phyloP scores from a whole-genome alignment of 2,329 filamentous ascomycete species.

The Fusarium redolens region DNA sequence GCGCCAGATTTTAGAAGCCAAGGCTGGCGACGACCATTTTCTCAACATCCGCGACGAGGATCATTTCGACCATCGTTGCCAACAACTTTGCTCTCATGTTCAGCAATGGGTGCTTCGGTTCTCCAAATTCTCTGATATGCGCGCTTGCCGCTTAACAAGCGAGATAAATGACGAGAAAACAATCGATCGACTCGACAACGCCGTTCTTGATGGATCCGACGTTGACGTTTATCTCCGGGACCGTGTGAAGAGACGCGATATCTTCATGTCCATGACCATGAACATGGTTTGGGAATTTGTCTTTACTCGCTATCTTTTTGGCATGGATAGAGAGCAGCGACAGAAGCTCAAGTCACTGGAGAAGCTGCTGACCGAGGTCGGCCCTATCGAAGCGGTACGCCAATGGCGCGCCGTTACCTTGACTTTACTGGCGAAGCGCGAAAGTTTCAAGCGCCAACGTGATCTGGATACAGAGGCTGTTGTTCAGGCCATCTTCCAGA shows the following conservation, averaged over 20 bases:
- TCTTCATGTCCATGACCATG: conserved; percentile 99
- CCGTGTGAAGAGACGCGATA: conserved; percentile 86
- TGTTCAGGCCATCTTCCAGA: conserved; percentile 85
- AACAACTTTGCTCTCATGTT: conserved; percentile 93
- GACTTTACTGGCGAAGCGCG: conserved; percentile 84
- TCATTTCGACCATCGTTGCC: conserved; percentile 93
- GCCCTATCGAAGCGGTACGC: conserved; percentile 87
- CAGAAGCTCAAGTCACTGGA: conserved; percentile 97
- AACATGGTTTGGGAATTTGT: conserved; percentile 99
- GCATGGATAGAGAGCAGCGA: conserved; percentile 97
- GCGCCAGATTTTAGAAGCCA: conserved; percentile 66
- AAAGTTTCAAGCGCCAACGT: conserved; percentile 83
- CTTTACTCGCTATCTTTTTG: conserved; percentile 97
- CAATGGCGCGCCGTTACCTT: conserved; percentile 97
- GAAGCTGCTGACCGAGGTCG: conserved; percentile 89
- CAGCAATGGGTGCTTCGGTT: conserved; percentile 98
- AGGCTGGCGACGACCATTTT: conserved; percentile 75
- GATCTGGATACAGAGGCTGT: conserved; percentile 94
- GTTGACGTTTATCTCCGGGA: conserved; percentile 90
- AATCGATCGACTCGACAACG: conserved; percentile 93
- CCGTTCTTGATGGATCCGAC: conserved; percentile 92
- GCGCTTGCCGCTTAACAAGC: conserved; percentile 82
- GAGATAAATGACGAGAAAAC: conserved; percentile 94
- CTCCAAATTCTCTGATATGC: conserved; percentile 96
- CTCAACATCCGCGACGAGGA: conserved; percentile 87